These are phyloP conservation scores for Leccinellum albellum DNA, from an alignment of 768 basidiomycete species.

Conservation along the genomic window DNA sequence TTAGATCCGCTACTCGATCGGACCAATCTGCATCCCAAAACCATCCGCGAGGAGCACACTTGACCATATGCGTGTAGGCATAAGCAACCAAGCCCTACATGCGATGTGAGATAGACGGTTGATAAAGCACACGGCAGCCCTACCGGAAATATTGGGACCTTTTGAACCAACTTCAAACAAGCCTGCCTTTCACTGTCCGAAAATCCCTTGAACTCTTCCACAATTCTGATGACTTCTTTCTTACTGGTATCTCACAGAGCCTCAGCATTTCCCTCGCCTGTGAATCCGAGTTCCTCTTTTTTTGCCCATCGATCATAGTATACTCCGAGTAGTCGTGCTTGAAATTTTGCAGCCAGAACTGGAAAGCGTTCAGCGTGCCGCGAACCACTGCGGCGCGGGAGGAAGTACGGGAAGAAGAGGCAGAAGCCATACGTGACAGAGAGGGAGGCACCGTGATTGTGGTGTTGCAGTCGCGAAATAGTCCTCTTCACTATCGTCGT, in stretches of 20 bases:
- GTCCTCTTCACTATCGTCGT: not conserved
- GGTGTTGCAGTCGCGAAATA: not conserved
- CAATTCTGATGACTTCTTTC: constrained; percentile 14
- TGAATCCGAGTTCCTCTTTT: not conserved
- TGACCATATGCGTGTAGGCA: constrained; percentile 23
- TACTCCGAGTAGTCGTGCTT: constrained; percentile 3
- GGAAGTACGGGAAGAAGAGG: not conserved
- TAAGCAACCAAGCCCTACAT: constrained; percentile 28
- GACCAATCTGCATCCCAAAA: constrained; percentile 10
- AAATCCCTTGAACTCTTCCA: constrained; percentile 16
- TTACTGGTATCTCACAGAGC: constrained; percentile 13
- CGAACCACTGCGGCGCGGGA: not conserved
- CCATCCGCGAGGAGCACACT: constrained; percentile 14
- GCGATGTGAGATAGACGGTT: constrained; percentile 5
- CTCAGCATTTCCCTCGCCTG: not conserved
- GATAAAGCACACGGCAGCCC: not conserved
- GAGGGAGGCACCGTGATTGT: not conserved
- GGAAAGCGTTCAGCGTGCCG: constrained; percentile 10
- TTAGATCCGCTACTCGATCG: constrained; percentile 2
- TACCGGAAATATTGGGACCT: constrained; percentile 25
- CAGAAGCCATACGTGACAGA: not conserved
- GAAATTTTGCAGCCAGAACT: constrained; percentile 6
- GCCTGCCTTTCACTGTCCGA: not conserved
- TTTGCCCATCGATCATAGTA: constrained; percentile 21
- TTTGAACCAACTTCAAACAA: constrained; percentile 14